Percentiles rank a stretch among this genome's conserved stretches.
Evolutionary conservation across 495 filamentous ascomycete species (phyloP).

Genomic region (Haplographium delicatum): DNA sequence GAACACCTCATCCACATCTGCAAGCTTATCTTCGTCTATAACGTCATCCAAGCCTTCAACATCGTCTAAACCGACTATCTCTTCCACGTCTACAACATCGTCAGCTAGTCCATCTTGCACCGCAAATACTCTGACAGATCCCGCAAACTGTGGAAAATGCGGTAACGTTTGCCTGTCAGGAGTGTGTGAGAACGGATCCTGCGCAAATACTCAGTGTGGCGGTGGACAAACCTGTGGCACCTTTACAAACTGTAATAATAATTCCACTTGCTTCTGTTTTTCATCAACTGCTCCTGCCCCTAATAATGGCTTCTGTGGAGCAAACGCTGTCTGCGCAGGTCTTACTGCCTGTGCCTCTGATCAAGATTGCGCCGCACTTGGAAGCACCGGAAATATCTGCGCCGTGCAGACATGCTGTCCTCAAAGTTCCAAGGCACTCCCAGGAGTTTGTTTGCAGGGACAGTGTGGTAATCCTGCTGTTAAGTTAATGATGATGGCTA

Average conservation of each 20-base stretch:
- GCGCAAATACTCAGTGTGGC: neutral
- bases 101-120: neutral
- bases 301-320: conserved; percentile 9
- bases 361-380: neutral
- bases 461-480: neutral
- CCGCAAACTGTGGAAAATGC: conserved; percentile 7
- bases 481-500: neutral
- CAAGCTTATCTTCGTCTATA: no score
- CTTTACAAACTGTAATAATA: conserved; percentile 7
- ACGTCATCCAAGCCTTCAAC: neutral
- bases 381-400: conserved; percentile 11
- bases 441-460: neutral
- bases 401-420: conserved; percentile 8
- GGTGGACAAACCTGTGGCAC: conserved; percentile 4
- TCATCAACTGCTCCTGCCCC: neutral
- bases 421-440: neutral
- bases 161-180: conserved; percentile 8
- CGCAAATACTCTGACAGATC: conserved; percentile 2
- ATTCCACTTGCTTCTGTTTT: conserved; percentile 12
- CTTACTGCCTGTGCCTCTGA: conserved; percentile 1
- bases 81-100: neutral
- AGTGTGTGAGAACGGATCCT: conserved; percentile 2
- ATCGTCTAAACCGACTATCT: neutral
- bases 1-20: neutral
- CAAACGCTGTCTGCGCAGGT: conserved; percentile 2